phyloP scores from a whole-genome alignment of 345 rosid species.

The Erodium maritimum region DNA sequence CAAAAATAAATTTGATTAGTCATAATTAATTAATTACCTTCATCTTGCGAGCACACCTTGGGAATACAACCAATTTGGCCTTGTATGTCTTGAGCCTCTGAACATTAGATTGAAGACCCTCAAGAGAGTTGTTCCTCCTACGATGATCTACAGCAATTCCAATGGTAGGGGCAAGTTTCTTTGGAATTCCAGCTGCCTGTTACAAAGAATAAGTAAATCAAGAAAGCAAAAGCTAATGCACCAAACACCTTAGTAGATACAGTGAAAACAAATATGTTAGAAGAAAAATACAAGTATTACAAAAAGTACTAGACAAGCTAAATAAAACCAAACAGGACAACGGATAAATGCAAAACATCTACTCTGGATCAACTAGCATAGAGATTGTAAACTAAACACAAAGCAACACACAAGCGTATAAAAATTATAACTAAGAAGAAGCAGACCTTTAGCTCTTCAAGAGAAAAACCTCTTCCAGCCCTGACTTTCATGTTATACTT shows the following conservation, averaged over 20 bases:
- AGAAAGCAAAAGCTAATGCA: background rate
- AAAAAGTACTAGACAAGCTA: too few species aligned
- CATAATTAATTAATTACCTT: conserved; percentile 13
- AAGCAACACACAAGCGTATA: background rate
- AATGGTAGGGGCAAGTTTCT: conserved; percentile 28
- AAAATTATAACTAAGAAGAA: background rate
- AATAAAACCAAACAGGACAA: too few species aligned
- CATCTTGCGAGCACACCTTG: conserved; percentile 17
- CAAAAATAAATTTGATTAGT: too few species aligned
- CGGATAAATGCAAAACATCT: too few species aligned
- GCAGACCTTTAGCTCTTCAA: conserved; percentile 80
- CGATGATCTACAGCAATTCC: conserved; percentile 33
- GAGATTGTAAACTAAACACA: background rate
- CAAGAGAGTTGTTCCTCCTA: conserved; percentile 20
- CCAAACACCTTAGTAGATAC: too few species aligned
- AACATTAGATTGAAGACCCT: conserved; percentile 20
- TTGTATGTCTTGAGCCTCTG: conserved; percentile 32
- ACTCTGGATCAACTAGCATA: too few species aligned
- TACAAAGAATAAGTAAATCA: conserved; percentile 21
- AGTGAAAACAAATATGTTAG: too few species aligned
- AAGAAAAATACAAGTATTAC: too few species aligned
- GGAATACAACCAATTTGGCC: conserved; percentile 29
- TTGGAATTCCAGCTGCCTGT: conserved; percentile 39
- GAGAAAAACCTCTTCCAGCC: too few species aligned
- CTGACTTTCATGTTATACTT: conserved; percentile 88